phyloP scores from a whole-genome alignment of 352 stramenopile species.

The Phytophthora brassicae region DNA sequence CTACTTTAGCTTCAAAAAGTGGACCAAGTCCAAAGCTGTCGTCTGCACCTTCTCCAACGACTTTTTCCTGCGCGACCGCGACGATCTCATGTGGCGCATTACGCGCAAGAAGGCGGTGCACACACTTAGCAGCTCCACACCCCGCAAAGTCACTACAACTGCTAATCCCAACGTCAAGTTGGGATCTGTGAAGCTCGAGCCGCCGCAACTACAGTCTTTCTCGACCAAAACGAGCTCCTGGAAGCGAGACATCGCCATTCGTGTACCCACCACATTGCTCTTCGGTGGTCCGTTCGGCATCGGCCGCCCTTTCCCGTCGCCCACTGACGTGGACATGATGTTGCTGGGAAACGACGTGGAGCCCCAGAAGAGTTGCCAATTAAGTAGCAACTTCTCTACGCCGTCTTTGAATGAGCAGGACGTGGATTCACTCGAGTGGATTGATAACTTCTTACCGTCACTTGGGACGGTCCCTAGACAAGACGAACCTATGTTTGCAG shows the following conservation, averaged over 20 bases:
- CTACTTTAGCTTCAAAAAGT: constrained; percentile 78
- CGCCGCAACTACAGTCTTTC: background rate
- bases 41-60: constrained; percentile 81
- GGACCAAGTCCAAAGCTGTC: constrained; percentile 75
- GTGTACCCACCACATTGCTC: constrained; percentile 13
- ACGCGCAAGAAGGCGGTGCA: constrained; percentile 65
- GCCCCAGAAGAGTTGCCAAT: constrained; percentile 16
- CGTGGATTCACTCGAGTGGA: constrained; percentile 67
- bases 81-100: constrained; percentile 60
- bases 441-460: constrained; percentile 63
- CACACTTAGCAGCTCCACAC: constrained; percentile 11
- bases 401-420: constrained; percentile 27
- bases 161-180: constrained; percentile 6
- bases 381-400: constrained; percentile 7
- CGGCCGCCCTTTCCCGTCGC: constrained; percentile 35
- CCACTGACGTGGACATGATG: constrained; percentile 53
- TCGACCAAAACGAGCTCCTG: constrained; percentile 17
- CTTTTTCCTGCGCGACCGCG: constrained; percentile 61
- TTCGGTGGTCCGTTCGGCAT: constrained; percentile 11
- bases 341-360: constrained; percentile 41
- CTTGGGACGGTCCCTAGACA: constrained; percentile 23
- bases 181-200: constrained; percentile 15
- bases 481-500: constrained; percentile 32
- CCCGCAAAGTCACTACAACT: background rate
- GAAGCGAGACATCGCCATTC: constrained; percentile 38